Percentiles rank a stretch among this genome's conserved stretches.
phyloP scores from a whole-genome alignment of 106 monocot species.

The Allium sativum region DNA sequence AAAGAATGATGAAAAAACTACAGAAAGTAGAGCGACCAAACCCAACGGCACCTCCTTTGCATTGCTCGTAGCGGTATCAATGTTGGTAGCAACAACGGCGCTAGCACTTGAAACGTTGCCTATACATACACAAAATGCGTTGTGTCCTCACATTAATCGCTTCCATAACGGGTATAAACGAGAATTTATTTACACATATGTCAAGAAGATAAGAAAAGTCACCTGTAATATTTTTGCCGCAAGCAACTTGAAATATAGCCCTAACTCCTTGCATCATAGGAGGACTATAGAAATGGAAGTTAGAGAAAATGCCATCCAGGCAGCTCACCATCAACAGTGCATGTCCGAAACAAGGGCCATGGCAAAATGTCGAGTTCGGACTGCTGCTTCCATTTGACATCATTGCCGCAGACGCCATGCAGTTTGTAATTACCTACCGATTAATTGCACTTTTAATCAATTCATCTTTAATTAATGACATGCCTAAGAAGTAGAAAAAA shows the following conservation, averaged over 20 bases:
- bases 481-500: background rate
- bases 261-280: constrained; percentile 10
- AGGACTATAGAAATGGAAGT: constrained; percentile 15
- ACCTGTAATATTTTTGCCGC: constrained; percentile 16
- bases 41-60: background rate
- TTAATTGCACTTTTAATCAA: background rate
- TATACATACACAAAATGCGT: background rate
- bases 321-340: constrained; percentile 14
- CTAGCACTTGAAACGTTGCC: constrained; percentile 5
- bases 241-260: constrained; percentile 13
- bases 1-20: constrained; percentile 4
- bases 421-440: constrained; percentile 7
- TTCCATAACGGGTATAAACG: background rate
- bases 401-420: constrained; percentile 1
- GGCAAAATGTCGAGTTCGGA: constrained; percentile 7
- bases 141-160: background rate
- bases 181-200: background rate
- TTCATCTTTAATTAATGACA: background rate
- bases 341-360: constrained; percentile 13
- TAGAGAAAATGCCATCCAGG: constrained; percentile 14
- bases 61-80: background rate
- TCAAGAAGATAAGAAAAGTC: background rate
- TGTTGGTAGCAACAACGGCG: background rate
- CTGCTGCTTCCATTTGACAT: background rate
- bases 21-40: background rate